Conservation (phyloP, 83 land plant genomes). For the Picea abies region DNA sequence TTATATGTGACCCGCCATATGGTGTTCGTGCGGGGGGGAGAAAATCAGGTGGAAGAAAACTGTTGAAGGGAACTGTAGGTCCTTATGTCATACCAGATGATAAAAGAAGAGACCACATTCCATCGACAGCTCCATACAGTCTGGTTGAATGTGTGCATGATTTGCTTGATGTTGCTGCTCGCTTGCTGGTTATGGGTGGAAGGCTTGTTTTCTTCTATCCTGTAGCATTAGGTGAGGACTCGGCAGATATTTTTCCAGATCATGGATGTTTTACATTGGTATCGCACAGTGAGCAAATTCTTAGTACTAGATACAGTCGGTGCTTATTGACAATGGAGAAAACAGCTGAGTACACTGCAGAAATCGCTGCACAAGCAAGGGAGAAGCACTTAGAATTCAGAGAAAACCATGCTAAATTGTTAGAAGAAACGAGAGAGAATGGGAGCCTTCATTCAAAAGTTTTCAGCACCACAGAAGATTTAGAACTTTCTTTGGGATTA, state of each 20-base stretch:
- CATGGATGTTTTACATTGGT: constrained; percentile 84
- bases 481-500: constrained; percentile 15
- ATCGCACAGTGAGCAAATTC: constrained; percentile 80
- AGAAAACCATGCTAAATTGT: constrained; percentile 82
- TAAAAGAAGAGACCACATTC: constrained; percentile 87
- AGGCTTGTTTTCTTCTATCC: constrained; percentile 96
- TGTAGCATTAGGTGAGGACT: constrained; percentile 65
- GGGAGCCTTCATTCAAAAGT: constrained; percentile 84
- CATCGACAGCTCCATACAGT: constrained; percentile 93
- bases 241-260: constrained; percentile 54
- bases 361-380: constrained; percentile 58
- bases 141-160: constrained; percentile 94
- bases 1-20: constrained; percentile 98
- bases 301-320: constrained; percentile 88
- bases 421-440: constrained; percentile 58
- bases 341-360: constrained; percentile 62
- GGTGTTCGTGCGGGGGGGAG: constrained; percentile 99
- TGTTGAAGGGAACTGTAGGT: constrained; percentile 69
- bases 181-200: constrained; percentile 85
- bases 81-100: constrained; percentile 95
- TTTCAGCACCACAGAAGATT: constrained; percentile 54
- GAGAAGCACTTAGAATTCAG: constrained; percentile 75
- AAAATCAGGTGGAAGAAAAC: constrained; percentile 94
- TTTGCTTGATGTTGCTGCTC: constrained; percentile 88
- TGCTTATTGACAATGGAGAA: constrained; percentile 95